These are phyloP conservation scores for Daldinia caldariorum DNA, from an alignment of 495 filamentous ascomycete genomes.

Conservation along the genomic window DNA sequence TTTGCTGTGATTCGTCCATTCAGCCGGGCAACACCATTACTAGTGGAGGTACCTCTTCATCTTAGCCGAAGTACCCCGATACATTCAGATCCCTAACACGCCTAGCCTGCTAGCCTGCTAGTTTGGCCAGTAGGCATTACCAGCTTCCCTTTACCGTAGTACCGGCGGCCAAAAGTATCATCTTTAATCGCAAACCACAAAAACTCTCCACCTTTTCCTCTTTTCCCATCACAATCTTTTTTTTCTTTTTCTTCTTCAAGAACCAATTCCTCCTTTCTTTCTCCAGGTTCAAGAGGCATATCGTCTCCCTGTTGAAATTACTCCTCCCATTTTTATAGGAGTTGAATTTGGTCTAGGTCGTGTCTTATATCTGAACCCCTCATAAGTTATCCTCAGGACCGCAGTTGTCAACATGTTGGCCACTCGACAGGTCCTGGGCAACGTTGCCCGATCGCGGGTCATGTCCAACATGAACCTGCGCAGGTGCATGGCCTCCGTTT, in stretches of 20 bases:
- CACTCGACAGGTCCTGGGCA: constrained; percentile 63
- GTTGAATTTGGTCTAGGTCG: constrained; percentile 28
- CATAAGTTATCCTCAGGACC: constrained; percentile 43
- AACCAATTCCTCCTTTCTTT: constrained; percentile 23
- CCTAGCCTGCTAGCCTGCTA: constrained; percentile 37
- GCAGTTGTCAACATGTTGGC: constrained; percentile 62
- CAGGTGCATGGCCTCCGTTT: constrained; percentile 63
- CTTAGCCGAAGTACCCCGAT: constrained; percentile 46
- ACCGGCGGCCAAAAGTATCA: constrained; percentile 33
- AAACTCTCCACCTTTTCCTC: constrained; percentile 46
- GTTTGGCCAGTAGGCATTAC: constrained; percentile 20
- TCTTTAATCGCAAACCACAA: constrained; percentile 48
- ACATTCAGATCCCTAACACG: constrained; percentile 28
- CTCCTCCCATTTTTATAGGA: constrained; percentile 18
- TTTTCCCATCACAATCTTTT: constrained; percentile 39
- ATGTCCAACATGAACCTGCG: constrained; percentile 59
- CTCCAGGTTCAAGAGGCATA: constrained; percentile 35
- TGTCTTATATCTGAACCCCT: constrained; percentile 38
- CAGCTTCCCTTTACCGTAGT: constrained; percentile 46
- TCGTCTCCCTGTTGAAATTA: constrained; percentile 14
- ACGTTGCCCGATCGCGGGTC: constrained; percentile 61
- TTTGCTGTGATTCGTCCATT: constrained; percentile 48
- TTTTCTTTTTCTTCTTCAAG: constrained; percentile 32
- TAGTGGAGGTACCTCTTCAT: constrained; percentile 39
- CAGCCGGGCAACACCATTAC: constrained; percentile 39